Percentiles rank a stretch among this genome's conserved stretches.
These are phyloP conservation scores for Prunus mume DNA, from an alignment of 306 rosid species.

Conservation along the genomic window DNA sequence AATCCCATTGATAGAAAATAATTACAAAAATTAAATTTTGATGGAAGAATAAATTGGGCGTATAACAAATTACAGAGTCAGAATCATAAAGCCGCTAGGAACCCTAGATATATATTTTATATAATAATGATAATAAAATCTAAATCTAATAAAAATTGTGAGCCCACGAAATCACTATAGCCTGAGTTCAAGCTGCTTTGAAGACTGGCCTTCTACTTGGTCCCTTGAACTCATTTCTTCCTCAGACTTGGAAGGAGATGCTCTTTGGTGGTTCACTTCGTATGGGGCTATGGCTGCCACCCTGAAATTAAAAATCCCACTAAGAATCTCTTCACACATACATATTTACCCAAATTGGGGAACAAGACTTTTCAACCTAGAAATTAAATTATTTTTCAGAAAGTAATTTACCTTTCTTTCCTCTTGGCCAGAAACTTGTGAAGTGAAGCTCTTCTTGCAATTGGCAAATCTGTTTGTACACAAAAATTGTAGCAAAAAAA, in stretches of 20 bases:
- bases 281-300: constrained; percentile 69
- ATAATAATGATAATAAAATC: constrained; percentile 17
- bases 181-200: constrained; percentile 61
- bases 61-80: neutral
- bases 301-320: constrained; percentile 30
- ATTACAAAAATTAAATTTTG: neutral
- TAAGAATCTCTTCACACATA: neutral
- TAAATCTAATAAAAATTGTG: constrained; percentile 16
- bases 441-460: constrained; percentile 82
- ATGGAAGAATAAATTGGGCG: neutral
- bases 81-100: neutral
- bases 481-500: too few species aligned
- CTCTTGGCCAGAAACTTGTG: constrained; percentile 88
- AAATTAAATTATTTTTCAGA: neutral
- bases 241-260: constrained; percentile 22
- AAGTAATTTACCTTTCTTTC: constrained; percentile 68
- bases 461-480: constrained; percentile 46
- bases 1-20: neutral
- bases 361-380: neutral
- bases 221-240: constrained; percentile 17
- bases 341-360: neutral
- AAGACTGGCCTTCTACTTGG: constrained; percentile 31
- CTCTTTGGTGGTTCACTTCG: constrained; percentile 39
- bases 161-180: constrained; percentile 26
- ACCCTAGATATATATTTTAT: neutral